Evolutionary conservation across 2,329 filamentous ascomycete genomes (phyloP).

Genomic region (Cercospora nicotianae): DNA sequence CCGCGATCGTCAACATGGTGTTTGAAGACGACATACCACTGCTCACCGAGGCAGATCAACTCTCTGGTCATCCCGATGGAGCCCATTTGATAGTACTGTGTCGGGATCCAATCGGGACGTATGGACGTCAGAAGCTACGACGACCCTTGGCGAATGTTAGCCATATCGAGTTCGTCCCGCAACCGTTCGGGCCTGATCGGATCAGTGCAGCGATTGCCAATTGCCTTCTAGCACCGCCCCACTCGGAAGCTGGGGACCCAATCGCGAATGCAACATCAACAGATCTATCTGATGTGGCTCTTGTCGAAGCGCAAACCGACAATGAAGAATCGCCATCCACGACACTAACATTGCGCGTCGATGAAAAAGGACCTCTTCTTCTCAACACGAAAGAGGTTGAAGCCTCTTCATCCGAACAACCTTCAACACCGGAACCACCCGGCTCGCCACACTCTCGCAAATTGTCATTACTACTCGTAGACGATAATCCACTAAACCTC

Average conservation of each 20-base stretch:
- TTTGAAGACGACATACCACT: slow-evolving; percentile 1
- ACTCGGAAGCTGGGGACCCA: background rate
- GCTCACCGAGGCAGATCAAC: background rate
- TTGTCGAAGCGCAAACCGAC: background rate
- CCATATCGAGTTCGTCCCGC: slow-evolving; percentile 11
- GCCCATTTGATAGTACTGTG: background rate
- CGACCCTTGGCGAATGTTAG: background rate
- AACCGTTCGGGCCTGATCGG: slow-evolving; percentile 14
- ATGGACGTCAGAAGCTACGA: background rate
- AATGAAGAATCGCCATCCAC: background rate
- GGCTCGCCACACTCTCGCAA: background rate
- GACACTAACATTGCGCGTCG: background rate
- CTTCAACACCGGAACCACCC: slow-evolving; percentile 1
- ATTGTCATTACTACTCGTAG: slow-evolving; percentile 32
- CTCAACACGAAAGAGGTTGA: slow-evolving; percentile 2
- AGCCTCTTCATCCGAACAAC: background rate
- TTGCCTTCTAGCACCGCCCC: slow-evolving; percentile 1
- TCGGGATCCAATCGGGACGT: background rate
- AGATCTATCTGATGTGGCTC: background rate
- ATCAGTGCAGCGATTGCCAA: slow-evolving; percentile 7
- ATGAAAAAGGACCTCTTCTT: background rate
- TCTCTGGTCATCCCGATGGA: background rate
- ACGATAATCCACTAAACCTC: slow-evolving; percentile 38
- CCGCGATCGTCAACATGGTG: slow-evolving; percentile 3
- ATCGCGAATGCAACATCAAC: background rate